Conservation (phyloP, 2,329 filamentous ascomycete genomes). For the Phyllosticta citrichinensis region DNA sequence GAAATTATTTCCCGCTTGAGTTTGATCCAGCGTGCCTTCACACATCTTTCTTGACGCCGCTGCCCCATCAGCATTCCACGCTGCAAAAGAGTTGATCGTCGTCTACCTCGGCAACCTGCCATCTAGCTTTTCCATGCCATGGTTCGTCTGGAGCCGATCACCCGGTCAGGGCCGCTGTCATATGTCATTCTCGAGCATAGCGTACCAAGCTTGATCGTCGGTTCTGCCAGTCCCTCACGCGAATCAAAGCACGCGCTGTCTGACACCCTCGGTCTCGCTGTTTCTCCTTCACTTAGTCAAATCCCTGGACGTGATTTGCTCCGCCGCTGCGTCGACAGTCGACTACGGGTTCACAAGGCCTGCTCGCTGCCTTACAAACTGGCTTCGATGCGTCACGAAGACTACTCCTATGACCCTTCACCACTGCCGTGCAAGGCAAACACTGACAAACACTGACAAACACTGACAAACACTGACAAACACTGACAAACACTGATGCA, state of each 20-base stretch:
- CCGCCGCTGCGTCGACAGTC: background rate
- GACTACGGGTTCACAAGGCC: background rate
- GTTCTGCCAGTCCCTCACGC: background rate
- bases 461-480: too few relatives aligned
- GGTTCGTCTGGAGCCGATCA: background rate
- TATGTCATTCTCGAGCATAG: background rate
- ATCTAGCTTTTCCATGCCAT: background rate
- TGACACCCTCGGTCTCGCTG: background rate
- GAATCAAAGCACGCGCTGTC: background rate
- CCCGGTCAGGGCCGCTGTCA: background rate
- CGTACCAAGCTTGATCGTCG: background rate
- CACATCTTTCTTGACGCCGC: background rate
- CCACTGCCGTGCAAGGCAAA: too few relatives aligned
- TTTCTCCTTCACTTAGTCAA: background rate
- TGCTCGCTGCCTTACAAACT: too few relatives aligned
- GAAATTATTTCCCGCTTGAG: background rate
- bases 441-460: too few relatives aligned
- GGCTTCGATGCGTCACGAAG: too few relatives aligned
- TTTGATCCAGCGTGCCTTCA: background rate
- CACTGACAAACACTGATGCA: too few relatives aligned
- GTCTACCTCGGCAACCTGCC: background rate
- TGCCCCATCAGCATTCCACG: background rate
- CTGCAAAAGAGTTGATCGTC: background rate
- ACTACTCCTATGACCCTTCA: too few relatives aligned
- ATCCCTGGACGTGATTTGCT: background rate